These are phyloP conservation scores for Trichoderma sp. DNA, from an alignment of 2,329 filamentous ascomycete species.

Conservation along the genomic window DNA sequence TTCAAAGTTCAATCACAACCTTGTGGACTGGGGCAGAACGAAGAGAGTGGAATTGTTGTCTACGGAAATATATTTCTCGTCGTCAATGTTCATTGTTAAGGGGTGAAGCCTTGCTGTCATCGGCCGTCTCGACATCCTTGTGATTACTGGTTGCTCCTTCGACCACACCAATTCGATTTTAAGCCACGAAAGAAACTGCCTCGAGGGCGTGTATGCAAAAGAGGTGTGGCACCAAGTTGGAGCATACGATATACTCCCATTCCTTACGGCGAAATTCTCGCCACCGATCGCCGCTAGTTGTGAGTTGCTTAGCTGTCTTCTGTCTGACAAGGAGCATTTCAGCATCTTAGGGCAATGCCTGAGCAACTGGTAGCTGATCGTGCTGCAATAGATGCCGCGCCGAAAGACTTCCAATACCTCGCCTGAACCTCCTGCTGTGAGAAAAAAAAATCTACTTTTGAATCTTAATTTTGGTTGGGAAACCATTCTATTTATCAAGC, in stretches of 20 bases:
- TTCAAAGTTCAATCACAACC: background rate
- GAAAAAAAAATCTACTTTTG: background rate
- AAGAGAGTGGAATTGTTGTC: background rate
- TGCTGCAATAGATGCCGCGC: constrained; percentile 25
- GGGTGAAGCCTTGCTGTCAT: background rate
- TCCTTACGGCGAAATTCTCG: background rate
- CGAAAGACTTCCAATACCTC: constrained; percentile 8
- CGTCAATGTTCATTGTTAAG: background rate
- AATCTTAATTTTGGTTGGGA: background rate
- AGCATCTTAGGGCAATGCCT: background rate
- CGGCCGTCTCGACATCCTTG: background rate
- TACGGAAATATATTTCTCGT: background rate
- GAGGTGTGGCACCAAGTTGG: constrained; percentile 7
- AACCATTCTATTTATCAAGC: background rate
- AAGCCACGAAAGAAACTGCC: constrained; percentile 7
- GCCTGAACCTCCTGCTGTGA: constrained; percentile 25
- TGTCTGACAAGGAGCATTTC: background rate
- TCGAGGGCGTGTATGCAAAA: constrained; percentile 5
- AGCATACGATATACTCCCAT: background rate
- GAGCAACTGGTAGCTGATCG: background rate
- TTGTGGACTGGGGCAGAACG: too few species aligned
- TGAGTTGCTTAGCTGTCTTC: background rate
- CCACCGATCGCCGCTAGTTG: background rate
- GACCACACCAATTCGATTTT: background rate
- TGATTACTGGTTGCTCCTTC: background rate